Evolutionary conservation across 306 rosid species (phyloP), one percentile per base, ranked within the genome.

Genomic region (Glycine tomentella): DNA sequence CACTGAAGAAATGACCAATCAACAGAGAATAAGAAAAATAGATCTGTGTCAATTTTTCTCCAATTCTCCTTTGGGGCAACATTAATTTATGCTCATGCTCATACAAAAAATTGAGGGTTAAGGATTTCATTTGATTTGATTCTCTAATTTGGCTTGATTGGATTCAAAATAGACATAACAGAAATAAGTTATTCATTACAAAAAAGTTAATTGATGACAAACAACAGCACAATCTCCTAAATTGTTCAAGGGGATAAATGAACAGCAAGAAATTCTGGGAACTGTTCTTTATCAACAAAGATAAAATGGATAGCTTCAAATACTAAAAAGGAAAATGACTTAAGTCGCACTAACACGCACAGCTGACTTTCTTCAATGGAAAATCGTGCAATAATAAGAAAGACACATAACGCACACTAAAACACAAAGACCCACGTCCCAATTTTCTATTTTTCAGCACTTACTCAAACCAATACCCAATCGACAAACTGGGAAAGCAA

Each of bases 381-480:
- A 65, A 80, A 55, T 34, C 31, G 44, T 72, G 20, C 9, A 34
- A 36, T 7, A 34, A 73, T 48, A 66, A 7, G 44, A 75, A 15
- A 76, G 53, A 77, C 42, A 65, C 12, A 58, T 25, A 65, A n/a
- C 69, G 68, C 77, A 33, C 74, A 17, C 75, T 11, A 44, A 58
- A 74, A 61, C 61, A 76, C 51, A 52, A n/a, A n/a, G 16, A 70
- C 76, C 75, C 81, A 76, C n/a, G 76, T 79, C 83, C 44, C 74
- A 76, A 46, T 83, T 44, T 53, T 74, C 25, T 2, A 42, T 2
- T 8, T 53, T 50, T 20, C 57, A 52, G 17, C 6, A 76, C 42
- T 14, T 57, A 61, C 52, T n/a, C 59, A 68, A 62, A 48, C 42
- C 33, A 80, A 73, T 17, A 75, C 42, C 67, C 15, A 77, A 83